phyloP scores from a whole-genome alignment of 2,329 filamentous ascomycete species.

The Botrytis aclada region DNA sequence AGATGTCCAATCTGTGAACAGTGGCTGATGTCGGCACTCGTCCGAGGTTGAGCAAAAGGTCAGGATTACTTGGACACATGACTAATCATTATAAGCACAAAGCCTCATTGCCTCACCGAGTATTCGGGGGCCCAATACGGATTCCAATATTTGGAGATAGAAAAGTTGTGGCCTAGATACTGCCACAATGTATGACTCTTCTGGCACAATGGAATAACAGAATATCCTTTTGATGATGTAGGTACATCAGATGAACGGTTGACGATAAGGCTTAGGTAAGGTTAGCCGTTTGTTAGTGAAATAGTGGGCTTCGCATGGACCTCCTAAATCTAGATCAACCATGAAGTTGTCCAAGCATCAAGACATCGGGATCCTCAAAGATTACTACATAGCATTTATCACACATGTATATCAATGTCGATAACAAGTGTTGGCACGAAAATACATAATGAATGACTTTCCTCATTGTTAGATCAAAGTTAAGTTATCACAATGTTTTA shows the following conservation, averaged over 20 bases:
- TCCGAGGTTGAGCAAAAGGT: neutral
- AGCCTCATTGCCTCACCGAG: constrained; percentile 8
- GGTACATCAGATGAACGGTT: neutral
- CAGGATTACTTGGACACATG: neutral
- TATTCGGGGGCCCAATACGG: neutral
- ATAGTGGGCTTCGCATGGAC: constrained; percentile 3
- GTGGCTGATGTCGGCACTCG: neutral
- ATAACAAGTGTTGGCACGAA: neutral
- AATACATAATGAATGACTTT: neutral
- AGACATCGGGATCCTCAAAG: neutral
- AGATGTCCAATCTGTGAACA: neutral
- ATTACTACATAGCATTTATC: neutral
- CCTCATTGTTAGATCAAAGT: too few species aligned
- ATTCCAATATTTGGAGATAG: neutral
- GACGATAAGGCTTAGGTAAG: neutral
- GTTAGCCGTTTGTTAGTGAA: neutral
- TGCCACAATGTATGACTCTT: neutral
- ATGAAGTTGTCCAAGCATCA: neutral
- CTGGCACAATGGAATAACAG: neutral
- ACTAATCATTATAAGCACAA: constrained; percentile 8
- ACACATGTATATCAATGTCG: neutral
- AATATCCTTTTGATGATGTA: constrained; percentile 1
- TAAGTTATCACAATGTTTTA: constrained; percentile 3
- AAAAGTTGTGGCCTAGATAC: neutral
- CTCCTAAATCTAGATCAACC: neutral